Conservation (phyloP, 1,284 basidiomycete species). For the Fomitopsis pinicola region DNA sequence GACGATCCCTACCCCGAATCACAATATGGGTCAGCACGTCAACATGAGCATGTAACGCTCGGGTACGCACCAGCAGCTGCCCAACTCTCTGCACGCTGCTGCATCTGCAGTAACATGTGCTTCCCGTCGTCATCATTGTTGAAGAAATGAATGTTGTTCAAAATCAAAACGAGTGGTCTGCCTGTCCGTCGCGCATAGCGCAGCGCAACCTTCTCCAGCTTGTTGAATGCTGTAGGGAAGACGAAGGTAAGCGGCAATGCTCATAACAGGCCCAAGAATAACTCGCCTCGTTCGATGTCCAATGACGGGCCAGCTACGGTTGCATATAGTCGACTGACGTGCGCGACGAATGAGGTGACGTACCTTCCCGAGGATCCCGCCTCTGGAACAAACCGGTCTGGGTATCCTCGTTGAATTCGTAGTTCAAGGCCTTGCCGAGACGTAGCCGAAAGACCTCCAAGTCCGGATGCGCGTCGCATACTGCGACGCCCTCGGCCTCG, state of each 20-base stretch:
- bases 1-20: constrained; percentile 50
- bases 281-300: constrained; percentile 75
- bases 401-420: constrained; percentile 78
- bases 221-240: constrained; percentile 57
- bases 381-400: constrained; percentile 77
- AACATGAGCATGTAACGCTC: too few species aligned
- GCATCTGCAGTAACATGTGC: constrained; percentile 76
- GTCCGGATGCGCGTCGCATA: constrained; percentile 60
- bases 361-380: constrained; percentile 78
- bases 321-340: background rate
- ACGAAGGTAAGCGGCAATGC: background rate
- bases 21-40: constrained; percentile 7
- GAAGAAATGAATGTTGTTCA: constrained; percentile 79
- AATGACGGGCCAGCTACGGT: constrained; percentile 67
- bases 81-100: constrained; percentile 84
- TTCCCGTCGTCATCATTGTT: constrained; percentile 77
- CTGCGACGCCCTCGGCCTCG: constrained; percentile 62
- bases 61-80: constrained; percentile 65
- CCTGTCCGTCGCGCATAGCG: constrained; percentile 50
- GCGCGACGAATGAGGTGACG: background rate
- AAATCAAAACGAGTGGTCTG: constrained; percentile 70
- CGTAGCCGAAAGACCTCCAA: constrained; percentile 75
- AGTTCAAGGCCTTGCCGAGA: constrained; percentile 77
- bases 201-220: constrained; percentile 84
- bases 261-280: background rate